These are phyloP conservation scores for Blastomyces percursus DNA, from an alignment of 2,329 filamentous ascomycete species.

Conservation along the genomic window DNA sequence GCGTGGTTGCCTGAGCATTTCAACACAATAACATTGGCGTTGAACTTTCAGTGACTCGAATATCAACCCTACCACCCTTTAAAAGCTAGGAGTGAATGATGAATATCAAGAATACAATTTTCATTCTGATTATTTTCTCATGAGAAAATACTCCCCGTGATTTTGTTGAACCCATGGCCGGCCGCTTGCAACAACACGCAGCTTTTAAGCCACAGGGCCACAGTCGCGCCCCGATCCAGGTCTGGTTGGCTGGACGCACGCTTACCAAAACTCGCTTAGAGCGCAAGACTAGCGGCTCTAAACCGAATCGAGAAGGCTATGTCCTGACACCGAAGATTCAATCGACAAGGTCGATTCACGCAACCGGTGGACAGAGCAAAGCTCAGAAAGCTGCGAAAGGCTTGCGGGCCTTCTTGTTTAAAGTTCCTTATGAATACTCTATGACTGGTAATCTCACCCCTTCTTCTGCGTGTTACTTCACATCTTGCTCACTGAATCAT, in stretches of 20 bases:
- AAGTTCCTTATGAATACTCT: conserved; percentile 1
- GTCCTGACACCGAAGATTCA: background rate
- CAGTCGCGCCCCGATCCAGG: no score
- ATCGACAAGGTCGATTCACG: background rate
- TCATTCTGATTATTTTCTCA: no score
- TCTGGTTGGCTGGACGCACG: background rate
- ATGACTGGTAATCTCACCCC: background rate
- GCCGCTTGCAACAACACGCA: no score
- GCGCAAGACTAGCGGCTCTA: conserved; percentile 2
- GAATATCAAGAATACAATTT: no score
- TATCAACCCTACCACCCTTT: no score
- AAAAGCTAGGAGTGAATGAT: no score
- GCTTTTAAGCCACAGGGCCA: no score
- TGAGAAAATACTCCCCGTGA: no score
- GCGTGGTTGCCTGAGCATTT: no score
- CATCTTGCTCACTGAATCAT: background rate
- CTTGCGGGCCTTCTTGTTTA: background rate
- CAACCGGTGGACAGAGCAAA: background rate
- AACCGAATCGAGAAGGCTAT: conserved; percentile 8
- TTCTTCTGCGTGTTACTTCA: background rate
- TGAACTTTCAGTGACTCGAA: no score
- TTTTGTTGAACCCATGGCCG: no score
- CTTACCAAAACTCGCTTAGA: background rate
- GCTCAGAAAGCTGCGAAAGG: background rate
- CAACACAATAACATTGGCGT: no score